Evolutionary conservation across 1,284 basidiomycete genomes (phyloP).

Genomic region (Athelia sp.): DNA sequence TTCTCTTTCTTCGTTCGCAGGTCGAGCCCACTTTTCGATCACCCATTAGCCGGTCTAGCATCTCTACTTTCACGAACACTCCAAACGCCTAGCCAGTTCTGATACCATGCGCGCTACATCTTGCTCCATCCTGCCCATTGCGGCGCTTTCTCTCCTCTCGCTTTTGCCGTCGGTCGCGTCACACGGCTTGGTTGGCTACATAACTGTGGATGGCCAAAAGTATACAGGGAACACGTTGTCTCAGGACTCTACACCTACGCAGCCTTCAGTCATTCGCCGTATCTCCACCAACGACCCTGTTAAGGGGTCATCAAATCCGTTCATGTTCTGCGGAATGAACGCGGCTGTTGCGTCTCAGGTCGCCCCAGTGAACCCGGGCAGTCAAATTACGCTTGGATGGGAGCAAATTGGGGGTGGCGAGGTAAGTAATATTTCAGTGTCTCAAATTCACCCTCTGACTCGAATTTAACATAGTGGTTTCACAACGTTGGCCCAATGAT

Average conservation of each 20-base stretch:
- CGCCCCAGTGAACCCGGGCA: slow-evolving; percentile 61
- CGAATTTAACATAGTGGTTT: slow-evolving; percentile 46
- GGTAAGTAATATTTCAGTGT: background rate
- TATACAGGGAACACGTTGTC: slow-evolving; percentile 45
- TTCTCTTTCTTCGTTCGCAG: too few relatives aligned
- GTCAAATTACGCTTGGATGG: slow-evolving; percentile 58
- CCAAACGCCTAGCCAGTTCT: too few relatives aligned
- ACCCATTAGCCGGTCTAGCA: too few relatives aligned
- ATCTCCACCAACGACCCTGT: slow-evolving; percentile 53
- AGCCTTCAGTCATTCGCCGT: slow-evolving; percentile 51
- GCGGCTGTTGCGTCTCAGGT: slow-evolving; percentile 47
- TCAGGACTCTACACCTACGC: slow-evolving; percentile 20
- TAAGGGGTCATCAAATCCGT: slow-evolving; percentile 54
- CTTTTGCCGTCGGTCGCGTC: slow-evolving; percentile 37
- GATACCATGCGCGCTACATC: too few relatives aligned
- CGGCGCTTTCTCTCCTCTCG: slow-evolving; percentile 13
- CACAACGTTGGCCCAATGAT: slow-evolving; percentile 69
- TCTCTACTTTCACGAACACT: too few relatives aligned
- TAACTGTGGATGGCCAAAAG: slow-evolving; percentile 53
- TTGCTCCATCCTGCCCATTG: too few relatives aligned
- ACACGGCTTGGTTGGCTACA: slow-evolving; percentile 52
- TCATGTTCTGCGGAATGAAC: slow-evolving; percentile 59
- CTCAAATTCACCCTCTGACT: too few relatives aligned
- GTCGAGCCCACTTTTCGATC: too few relatives aligned
- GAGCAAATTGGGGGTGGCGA: slow-evolving; percentile 35